These are phyloP conservation scores for Paramyrothecium roridum DNA, from an alignment of 2,329 filamentous ascomycete genomes.

Conservation along the genomic window DNA sequence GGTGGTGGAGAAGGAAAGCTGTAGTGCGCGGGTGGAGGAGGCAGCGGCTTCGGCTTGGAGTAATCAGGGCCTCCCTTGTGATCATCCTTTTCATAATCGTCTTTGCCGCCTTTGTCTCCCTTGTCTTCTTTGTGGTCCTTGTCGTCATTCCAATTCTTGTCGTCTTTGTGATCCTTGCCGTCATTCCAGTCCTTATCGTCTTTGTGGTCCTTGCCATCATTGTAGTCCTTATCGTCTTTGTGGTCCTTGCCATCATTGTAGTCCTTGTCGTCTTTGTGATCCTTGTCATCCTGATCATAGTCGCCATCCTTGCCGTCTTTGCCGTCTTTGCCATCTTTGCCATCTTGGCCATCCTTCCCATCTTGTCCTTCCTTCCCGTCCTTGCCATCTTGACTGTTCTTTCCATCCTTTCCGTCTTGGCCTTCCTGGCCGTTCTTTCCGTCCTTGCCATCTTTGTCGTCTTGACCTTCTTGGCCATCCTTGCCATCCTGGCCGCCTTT, in stretches of 20 bases:
- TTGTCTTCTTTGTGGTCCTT: neutral
- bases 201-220: neutral
- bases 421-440: neutral
- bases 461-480: neutral
- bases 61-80: neutral
- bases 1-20: neutral
- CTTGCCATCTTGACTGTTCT: neutral
- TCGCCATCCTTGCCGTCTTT: neutral
- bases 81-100: neutral
- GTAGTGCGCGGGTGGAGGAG: neutral
- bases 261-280: neutral
- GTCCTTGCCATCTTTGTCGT: neutral
- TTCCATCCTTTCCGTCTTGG: neutral
- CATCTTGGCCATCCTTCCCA: neutral
- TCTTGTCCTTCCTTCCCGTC: neutral
- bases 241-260: neutral
- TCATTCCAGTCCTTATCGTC: neutral
- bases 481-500: neutral
- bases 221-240: neutral
- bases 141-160: neutral
- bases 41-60: neutral
- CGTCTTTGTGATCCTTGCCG: neutral
- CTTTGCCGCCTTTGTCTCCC: neutral
- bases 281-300: neutral
- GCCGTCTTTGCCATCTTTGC: neutral